Base-by-base conservation (phyloP, 805 yeast genomes). In the Wickerhamiella sergipiensis region DNA sequence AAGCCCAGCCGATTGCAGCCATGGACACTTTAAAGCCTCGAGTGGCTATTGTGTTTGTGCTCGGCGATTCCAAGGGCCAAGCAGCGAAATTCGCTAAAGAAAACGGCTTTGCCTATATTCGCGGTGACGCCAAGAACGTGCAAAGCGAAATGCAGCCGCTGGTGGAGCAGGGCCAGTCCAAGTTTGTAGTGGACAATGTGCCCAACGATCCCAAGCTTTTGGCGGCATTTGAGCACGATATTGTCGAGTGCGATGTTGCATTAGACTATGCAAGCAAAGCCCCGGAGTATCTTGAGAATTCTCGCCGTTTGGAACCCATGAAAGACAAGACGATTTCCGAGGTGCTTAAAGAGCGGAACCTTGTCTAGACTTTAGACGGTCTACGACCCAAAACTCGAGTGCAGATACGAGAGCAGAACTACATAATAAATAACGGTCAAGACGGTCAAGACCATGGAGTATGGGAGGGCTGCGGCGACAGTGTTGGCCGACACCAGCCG, bases 221-320 rank as follows among this genome's bases (percentile, higher is more conserved):
- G 29, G 13, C 31, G 2, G 45, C 47, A 6, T 43, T 57, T 19
- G 59, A 57, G 39, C 19, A 45, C 6, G 17, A 43, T 8, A 55
- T 58, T 7, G 60, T 59, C 8, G 55, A 57, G 45, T 55, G 59
- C 36, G 62, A 59, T 40, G 38, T 57, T 15, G 54, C 53, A 1
- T 47, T 59, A 7, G 52, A 56, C n/a, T 59, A 51, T 43, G 49
- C 48, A 7, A 39, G 19, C 13, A n/a, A 40, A 9, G 45, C 47
- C 4, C 39, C 31, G 13, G 38, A 19, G 43, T 36, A 43, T 19
- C 43, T 46, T 33, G 21, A 24, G 33, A 4, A 7, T 19, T n/a
- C 49, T n/a, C 31, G 33, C 31, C 2, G 51, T 19, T 36, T 38
- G 2, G 47, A 10, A 3, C 31, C 24, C 13, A 31, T 47, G 42